Evolutionary conservation across 192 early-diverging fungal species (phyloP).

Genomic region (Podila clonocystis): DNA sequence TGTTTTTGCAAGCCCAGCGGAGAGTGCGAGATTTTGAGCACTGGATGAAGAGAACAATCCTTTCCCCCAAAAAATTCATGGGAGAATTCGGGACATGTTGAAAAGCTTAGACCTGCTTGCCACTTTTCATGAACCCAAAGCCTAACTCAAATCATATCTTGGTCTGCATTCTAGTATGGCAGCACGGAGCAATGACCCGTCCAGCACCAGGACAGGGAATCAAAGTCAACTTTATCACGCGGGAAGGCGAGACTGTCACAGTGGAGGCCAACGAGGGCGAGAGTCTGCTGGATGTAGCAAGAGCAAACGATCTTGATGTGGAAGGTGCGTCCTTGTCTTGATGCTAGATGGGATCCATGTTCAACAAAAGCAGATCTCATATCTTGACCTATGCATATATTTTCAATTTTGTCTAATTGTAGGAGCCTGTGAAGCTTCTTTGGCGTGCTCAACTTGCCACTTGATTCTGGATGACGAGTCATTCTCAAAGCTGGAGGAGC

Average conservation of each 20-base stretch:
- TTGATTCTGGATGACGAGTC: slow-evolving; percentile 85
- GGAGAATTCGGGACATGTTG: too few relatives aligned
- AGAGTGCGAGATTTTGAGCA: too few relatives aligned
- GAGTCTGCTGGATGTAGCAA: slow-evolving; percentile 91
- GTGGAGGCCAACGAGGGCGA: slow-evolving; percentile 86
- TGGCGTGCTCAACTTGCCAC: slow-evolving; percentile 96
- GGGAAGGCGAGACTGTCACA: slow-evolving; percentile 79
- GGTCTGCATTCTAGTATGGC: slow-evolving; percentile 11
- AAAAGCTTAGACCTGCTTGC: neutral
- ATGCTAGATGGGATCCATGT: neutral
- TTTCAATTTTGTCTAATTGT: neutral
- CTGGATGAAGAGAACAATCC: too few relatives aligned
- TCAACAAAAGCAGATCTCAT: too few relatives aligned
- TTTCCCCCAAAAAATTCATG: too few relatives aligned
- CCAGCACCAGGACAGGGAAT: slow-evolving; percentile 47
- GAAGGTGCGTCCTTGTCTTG: slow-evolving; percentile 70
- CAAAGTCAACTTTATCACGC: slow-evolving; percentile 86
- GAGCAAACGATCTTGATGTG: slow-evolving; percentile 90
- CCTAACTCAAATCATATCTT: neutral
- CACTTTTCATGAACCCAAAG: neutral
- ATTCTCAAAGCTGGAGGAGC: slow-evolving; percentile 90
- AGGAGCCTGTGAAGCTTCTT: slow-evolving; percentile 95
- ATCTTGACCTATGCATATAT: neutral
- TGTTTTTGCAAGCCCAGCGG: too few relatives aligned
- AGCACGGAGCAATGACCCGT: slow-evolving; percentile 35